Base-by-base conservation (phyloP, 257 asterid species). In the Penstemon eatonii region DNA sequence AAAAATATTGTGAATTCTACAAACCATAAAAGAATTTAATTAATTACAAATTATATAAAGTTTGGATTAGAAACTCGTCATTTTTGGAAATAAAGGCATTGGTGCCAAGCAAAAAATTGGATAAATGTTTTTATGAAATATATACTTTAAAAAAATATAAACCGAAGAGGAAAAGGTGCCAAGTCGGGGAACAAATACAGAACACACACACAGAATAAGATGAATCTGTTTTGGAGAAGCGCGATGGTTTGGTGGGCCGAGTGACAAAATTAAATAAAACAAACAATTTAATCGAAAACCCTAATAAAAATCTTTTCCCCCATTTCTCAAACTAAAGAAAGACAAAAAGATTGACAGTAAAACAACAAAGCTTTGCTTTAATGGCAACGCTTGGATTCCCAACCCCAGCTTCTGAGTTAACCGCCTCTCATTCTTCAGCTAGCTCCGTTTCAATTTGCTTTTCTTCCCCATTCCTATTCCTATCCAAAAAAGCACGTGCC, bases 371-470 rank as follows among this genome's bases (percentile, higher is more conserved):
- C 45, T 50, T 2, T 51, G 66, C 57, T 63, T 64, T 41, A 65
- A 84, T 81, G 85, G 90, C 86, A 52, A 69, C 80, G 76, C 77
- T 84, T 54, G 79, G 87, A 75, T 66, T 92, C 58, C 63, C 82
- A 1, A 81, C 63, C 70, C 76, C 87, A 64, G 73, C 87, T 13
- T 71, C 80, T 33, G 96, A 92, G 67, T 63, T 87, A 45, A 54
- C 87, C 39, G 78, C 91, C 1, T 74, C 83, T 66, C 80, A 61
- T 65, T 68, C 81, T 60, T 70, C 85, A 11, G 52, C 74, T 57
- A 33, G 85, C 75, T 79, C 82, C 41, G 57, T 79, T 60, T 79
- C 85, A 9, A 70, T 73, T 45, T 82, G 82, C 1, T 57, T 83
- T 7, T 51, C 83, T 6, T 51, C 82, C 52, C 78, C 85, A 3